These are phyloP conservation scores for Pythium volutum DNA, from an alignment of 352 stramenopile genomes.

Conservation along the genomic window DNA sequence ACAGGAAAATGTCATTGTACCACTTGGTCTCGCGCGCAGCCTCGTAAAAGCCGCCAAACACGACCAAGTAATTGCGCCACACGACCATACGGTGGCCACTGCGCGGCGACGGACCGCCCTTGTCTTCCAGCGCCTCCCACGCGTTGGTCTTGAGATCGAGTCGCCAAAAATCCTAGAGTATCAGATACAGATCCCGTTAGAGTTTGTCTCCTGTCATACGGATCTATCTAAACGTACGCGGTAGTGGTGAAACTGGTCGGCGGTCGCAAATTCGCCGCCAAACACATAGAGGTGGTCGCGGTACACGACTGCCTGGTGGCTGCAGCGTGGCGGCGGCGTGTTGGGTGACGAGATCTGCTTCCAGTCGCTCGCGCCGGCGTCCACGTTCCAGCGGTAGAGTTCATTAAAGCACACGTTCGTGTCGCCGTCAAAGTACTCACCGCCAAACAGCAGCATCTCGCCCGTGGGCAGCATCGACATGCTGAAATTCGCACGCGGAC, in stretches of 20 bases:
- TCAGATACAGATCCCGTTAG: background rate
- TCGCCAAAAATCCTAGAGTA: slow-evolving; percentile 81
- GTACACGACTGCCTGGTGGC: slow-evolving; percentile 94
- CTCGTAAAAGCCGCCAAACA: slow-evolving; percentile 98
- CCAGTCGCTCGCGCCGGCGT: slow-evolving; percentile 66
- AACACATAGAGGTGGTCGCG: slow-evolving; percentile 97
- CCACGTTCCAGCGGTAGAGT: slow-evolving; percentile 92
- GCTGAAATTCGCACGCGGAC: slow-evolving; percentile 76
- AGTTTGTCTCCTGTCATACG: background rate
- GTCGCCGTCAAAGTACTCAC: slow-evolving; percentile 97
- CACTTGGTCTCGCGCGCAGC: slow-evolving; percentile 89
- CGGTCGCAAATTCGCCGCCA: slow-evolving; percentile 95
- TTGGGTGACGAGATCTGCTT: slow-evolving; percentile 88
- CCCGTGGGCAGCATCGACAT: slow-evolving; percentile 66
- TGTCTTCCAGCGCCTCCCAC: slow-evolving; percentile 92
- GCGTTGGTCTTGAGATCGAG: slow-evolving; percentile 93
- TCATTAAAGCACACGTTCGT: slow-evolving; percentile 97
- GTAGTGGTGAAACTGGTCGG: slow-evolving; percentile 98
- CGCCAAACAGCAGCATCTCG: slow-evolving; percentile 94
- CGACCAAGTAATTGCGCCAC: slow-evolving; percentile 94
- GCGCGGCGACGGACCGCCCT: slow-evolving; percentile 69
- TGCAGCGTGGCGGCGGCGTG: slow-evolving; percentile 90
- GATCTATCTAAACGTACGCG: slow-evolving; percentile 30
- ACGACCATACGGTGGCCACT: slow-evolving; percentile 94
- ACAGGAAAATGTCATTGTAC: slow-evolving; percentile 95